Conservation (phyloP, 73 alveolate genomes). For the Tetrahymena thermophila region DNA sequence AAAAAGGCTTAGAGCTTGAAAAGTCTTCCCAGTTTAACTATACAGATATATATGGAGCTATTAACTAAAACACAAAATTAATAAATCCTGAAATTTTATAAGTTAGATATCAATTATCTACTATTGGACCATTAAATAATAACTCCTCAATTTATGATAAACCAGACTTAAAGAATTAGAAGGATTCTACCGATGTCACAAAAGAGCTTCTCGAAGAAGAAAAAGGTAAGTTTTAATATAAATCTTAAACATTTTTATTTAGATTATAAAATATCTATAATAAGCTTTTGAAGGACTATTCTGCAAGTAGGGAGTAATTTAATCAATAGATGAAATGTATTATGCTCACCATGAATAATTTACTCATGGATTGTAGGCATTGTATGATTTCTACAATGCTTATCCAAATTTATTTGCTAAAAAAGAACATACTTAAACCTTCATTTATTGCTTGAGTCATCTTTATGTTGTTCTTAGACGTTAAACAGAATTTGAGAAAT, state of each 20-base stretch:
- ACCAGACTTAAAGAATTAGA: background rate
- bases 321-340: background rate
- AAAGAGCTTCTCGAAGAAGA: background rate
- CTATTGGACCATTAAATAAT: background rate
- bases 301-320: background rate
- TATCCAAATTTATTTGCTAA: background rate
- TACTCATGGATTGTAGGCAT: background rate
- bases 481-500: background rate
- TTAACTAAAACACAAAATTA: background rate
- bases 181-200: background rate
- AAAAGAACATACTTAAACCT: background rate
- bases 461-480: background rate
- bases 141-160: background rate
- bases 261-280: too few relatives aligned
- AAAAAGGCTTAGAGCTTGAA: background rate
- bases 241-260: too few relatives aligned
- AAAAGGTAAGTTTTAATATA: background rate
- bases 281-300: background rate
- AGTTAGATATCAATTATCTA: background rate
- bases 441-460: background rate
- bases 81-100: background rate
- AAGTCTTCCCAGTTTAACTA: background rate
- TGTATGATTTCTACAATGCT: background rate
- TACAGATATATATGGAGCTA: background rate
- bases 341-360: background rate